Conservation (phyloP, 1,284 basidiomycete species). For the Erythrobasidium hasegawianum region DNA sequence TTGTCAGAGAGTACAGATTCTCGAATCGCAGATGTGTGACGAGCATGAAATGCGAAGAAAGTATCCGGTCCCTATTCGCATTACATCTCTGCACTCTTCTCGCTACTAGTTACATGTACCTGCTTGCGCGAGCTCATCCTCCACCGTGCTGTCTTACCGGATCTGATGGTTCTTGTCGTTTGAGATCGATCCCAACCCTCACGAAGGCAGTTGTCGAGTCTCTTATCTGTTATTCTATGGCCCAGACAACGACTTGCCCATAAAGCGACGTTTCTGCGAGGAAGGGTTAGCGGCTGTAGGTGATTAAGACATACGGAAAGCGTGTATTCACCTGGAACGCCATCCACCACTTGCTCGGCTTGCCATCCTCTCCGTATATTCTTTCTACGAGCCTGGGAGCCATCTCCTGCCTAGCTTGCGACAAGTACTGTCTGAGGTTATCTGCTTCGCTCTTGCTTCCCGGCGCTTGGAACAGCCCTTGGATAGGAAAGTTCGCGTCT, state of each 20-base stretch:
- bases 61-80: no score
- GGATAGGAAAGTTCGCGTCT: slow-evolving; percentile 90
- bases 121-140: no score
- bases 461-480: slow-evolving; percentile 83
- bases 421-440: slow-evolving; percentile 84
- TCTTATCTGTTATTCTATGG: not conserved
- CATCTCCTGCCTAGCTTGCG: slow-evolving; percentile 87
- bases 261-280: slow-evolving; percentile 73
- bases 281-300: not conserved
- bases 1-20: no score
- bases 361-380: slow-evolving; percentile 73
- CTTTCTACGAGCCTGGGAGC: slow-evolving; percentile 79
- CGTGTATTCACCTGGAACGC: slow-evolving; percentile 68
- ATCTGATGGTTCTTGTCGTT: no score
- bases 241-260: slow-evolving; percentile 61
- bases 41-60: no score
- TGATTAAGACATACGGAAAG: not conserved
- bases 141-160: no score
- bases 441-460: slow-evolving; percentile 74
- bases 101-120: no score
- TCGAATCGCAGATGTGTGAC: no score
- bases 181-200: no score
- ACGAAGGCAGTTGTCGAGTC: no score
- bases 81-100: no score
- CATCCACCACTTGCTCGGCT: slow-evolving; percentile 99